Evolutionary conservation across 75 land plant genomes (phyloP), one percentile per base, ranked within the genome.

Genomic region (Adiantum capillusveneris): DNA sequence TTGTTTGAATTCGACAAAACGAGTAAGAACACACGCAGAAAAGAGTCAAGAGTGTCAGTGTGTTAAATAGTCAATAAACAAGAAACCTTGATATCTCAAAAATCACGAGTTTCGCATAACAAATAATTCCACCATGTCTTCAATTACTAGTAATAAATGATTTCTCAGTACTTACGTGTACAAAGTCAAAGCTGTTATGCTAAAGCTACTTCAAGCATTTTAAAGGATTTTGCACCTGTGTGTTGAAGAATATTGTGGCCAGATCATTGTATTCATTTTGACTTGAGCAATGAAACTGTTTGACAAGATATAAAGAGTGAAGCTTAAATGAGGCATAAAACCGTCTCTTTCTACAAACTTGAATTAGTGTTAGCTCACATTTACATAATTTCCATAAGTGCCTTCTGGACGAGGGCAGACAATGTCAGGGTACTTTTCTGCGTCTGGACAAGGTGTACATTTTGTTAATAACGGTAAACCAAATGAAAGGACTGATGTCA

Each of bases 231-330:
- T 31, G 39, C 41, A 95, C 99, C 88, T 89, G 99, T 36, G 99
- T 86, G 57, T 95, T 95, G 64, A 95, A 95, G 63, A 95, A 95
- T 54, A 95, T 86, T n/a, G 99, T 95, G n/a, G 99, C 99, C 55
- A 95, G 84, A 57, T 95, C 99, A 63, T 95, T 95, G 72, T 95
- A 95, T 57, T 94, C 83, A 19, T 80, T 85, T 43, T 79, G 83
- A 48, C 60, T 75, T 0, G 73, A 46, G 54, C 98, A 94, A 54
- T 73, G 75, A 59, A 94, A 94, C 98, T 94, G 81, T 58, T 34
- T 5, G 37, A 72, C 11, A 69, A 39, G 17, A 6, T n/a, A 31
- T 18, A 17, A 57, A 57, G 22, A 45, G n/a, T 24, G 25, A 25
- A 24, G 5, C 49, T 2, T n/a, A 17, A 46, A 20, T 46, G n/a